phyloP scores from a whole-genome alignment of 2,329 filamentous ascomycete species.

The Paramyrothecium sp. region DNA sequence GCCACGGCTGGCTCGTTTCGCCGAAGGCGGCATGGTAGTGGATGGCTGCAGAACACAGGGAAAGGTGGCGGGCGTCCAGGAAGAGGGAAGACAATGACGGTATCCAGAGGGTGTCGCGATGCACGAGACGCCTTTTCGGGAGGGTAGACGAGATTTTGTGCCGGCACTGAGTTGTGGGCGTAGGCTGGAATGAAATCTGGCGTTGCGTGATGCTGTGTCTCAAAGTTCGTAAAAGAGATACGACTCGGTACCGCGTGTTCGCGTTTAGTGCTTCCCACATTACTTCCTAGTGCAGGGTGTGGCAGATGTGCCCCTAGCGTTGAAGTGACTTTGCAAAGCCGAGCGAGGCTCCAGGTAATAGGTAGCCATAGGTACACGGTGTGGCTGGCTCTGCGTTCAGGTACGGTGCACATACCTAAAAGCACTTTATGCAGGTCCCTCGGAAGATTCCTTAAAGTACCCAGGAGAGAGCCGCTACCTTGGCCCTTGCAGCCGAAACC shows the following conservation, averaged over 20 bases:
- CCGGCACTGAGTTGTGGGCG: not conserved
- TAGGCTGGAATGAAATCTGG: not conserved
- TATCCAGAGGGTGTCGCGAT: not conserved
- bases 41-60: conserved; percentile 2
- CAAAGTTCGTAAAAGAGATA: not conserved
- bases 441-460: not conserved
- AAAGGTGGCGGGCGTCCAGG: not conserved
- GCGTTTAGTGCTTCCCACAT: conserved; percentile 1
- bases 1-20: conserved; percentile 33
- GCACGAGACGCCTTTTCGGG: not conserved
- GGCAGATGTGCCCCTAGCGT: too few relatives aligned
- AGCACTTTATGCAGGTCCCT: not conserved
- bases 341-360: too few relatives aligned
- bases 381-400: too few relatives aligned
- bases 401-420: not conserved
- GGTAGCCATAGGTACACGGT: too few relatives aligned
- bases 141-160: not conserved
- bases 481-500: not conserved
- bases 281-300: not conserved
- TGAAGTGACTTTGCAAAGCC: not conserved
- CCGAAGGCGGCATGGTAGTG: conserved; percentile 32
- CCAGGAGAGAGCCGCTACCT: not conserved
- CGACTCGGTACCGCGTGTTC: not conserved
- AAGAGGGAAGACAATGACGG: not conserved
- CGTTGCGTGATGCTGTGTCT: not conserved